A percentile compares a stretch with the other conserved stretches of the same genome.
These are phyloP conservation scores for Rubia occidens DNA, from an alignment of 305 asterid species.

Conservation along the genomic window DNA sequence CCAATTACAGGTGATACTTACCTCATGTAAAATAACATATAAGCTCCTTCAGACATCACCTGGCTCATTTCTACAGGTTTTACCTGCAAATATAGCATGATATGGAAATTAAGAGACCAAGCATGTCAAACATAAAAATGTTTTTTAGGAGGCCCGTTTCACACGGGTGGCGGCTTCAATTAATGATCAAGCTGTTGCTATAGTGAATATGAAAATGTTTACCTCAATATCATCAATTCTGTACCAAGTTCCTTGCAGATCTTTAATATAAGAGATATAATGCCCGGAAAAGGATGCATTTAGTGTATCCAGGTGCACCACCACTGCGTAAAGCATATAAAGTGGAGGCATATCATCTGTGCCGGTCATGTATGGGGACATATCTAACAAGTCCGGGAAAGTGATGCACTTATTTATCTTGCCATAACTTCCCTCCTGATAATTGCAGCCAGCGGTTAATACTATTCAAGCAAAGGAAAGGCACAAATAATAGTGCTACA, in stretches of 20 bases:
- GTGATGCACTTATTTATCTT: conserved; percentile 74
- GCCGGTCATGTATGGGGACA: conserved; percentile 75
- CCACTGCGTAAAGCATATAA: conserved; percentile 71
- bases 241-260: conserved; percentile 66
- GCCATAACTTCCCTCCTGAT: conserved; percentile 79
- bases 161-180: background rate
- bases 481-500: conserved; percentile 1
- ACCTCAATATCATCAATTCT: conserved; percentile 76
- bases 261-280: conserved; percentile 63
- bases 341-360: conserved; percentile 69
- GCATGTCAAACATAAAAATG: background rate
- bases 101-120: conserved; percentile 4
- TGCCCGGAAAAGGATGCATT: conserved; percentile 82
- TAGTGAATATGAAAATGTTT: conserved; percentile 7
- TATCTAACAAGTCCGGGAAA: conserved; percentile 72
- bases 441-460: conserved; percentile 15
- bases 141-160: background rate
- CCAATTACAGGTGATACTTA: conserved; percentile 20
- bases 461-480: conserved; percentile 12
- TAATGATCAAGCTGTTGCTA: background rate
- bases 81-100: conserved; percentile 37
- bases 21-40: conserved; percentile 83
- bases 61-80: conserved; percentile 50
- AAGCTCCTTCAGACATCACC: conserved; percentile 82
- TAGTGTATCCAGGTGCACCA: conserved; percentile 68